phyloP scores from a whole-genome alignment of 177 flowering plant genomes.

The Vitis hybrid region DNA sequence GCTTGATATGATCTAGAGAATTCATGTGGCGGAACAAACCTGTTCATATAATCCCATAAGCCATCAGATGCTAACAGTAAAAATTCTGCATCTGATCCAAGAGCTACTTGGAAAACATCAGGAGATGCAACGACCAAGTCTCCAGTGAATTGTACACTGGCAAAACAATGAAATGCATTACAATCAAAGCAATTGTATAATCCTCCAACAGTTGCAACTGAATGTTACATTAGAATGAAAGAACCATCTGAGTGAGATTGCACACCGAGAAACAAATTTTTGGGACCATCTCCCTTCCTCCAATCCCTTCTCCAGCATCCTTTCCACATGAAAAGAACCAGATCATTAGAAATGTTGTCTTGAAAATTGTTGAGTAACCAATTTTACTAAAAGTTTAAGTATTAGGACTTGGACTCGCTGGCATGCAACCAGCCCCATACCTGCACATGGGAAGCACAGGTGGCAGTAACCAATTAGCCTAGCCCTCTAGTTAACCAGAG shows the following conservation, averaged over 20 bases:
- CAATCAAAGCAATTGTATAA: slow-evolving; percentile 9
- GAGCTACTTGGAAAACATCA: slow-evolving; percentile 60
- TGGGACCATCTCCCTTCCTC: slow-evolving; percentile 82
- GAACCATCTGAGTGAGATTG: neutral
- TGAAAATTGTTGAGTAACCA: neutral
- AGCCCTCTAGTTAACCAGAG: no score
- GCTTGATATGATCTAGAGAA: neutral
- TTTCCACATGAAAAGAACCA: slow-evolving; percentile 24
- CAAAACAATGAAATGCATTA: slow-evolving; percentile 7
- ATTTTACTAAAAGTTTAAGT: neutral
- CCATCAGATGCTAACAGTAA: slow-evolving; percentile 92
- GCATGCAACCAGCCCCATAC: no score
- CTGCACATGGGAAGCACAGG: no score
- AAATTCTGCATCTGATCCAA: slow-evolving; percentile 82
- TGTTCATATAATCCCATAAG: slow-evolving; percentile 93
- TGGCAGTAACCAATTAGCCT: no score
- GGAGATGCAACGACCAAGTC: slow-evolving; percentile 83
- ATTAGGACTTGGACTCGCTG: no score
- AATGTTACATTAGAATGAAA: neutral
- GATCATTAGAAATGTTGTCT: neutral
- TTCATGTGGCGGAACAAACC: slow-evolving; percentile 37
- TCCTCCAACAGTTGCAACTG: neutral
- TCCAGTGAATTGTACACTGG: slow-evolving; percentile 64
- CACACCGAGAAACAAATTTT: slow-evolving; percentile 84
- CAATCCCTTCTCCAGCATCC: slow-evolving; percentile 90